Conservation (phyloP, 768 basidiomycete genomes). For the Xanthoconium purpureum region DNA sequence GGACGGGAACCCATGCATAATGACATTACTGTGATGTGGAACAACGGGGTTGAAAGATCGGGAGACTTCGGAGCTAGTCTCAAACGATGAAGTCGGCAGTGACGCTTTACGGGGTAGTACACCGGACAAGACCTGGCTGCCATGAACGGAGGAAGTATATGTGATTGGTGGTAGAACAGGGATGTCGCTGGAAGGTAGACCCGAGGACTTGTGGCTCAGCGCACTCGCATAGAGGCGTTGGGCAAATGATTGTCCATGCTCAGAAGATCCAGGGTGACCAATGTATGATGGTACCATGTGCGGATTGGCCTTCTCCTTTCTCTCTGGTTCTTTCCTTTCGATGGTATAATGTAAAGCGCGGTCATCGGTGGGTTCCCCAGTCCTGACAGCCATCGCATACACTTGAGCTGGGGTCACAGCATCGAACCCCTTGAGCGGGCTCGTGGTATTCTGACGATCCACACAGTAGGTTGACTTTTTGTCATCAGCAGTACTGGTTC, state of each 20-base stretch:
- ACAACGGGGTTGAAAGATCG: constrained; percentile 10
- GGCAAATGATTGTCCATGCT: constrained; percentile 32
- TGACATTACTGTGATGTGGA: constrained; percentile 19
- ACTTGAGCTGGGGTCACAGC: constrained; percentile 22
- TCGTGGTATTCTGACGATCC: background rate
- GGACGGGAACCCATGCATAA: constrained; percentile 3
- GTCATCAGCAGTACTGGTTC: constrained; percentile 4
- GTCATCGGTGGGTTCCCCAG: constrained; percentile 7
- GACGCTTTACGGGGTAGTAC: constrained; percentile 3
- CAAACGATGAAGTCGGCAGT: constrained; percentile 1
- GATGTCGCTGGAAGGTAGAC: background rate
- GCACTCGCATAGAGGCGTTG: constrained; percentile 47
- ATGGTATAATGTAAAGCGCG: constrained; percentile 13
- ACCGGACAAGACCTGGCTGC: background rate
- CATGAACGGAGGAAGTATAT: background rate
- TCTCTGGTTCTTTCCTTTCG: constrained; percentile 18
- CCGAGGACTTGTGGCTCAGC: constrained; percentile 16
- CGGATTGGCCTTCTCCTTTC: background rate
- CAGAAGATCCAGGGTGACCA: constrained; percentile 3
- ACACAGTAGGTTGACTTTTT: background rate
- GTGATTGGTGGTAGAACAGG: constrained; percentile 7
- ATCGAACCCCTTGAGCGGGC: background rate
- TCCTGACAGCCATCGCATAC: constrained; percentile 13
- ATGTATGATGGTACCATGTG: background rate
- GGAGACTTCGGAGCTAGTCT: background rate